Evolutionary conservation across 495 filamentous ascomycete species (phyloP).

Genomic region (Articulospora tetracladia): DNA sequence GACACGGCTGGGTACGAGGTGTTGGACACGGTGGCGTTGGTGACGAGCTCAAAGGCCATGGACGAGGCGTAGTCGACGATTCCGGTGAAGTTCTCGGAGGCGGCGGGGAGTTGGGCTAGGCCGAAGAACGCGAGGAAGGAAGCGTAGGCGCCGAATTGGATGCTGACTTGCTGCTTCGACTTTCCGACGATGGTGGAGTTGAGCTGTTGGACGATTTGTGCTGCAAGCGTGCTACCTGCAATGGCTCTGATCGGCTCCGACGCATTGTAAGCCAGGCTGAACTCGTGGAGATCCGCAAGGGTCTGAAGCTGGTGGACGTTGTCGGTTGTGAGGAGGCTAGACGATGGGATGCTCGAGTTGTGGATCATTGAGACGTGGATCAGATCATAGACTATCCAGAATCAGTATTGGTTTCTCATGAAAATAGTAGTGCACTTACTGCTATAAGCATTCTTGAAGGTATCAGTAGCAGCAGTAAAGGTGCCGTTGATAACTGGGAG

Average conservation of each 20-base stretch:
- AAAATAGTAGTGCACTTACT: constrained; percentile 5
- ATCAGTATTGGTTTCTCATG: constrained; percentile 1
- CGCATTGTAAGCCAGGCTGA: constrained; percentile 55
- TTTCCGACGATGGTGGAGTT: constrained; percentile 54
- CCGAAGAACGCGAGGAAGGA: constrained; percentile 75
- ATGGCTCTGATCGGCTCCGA: constrained; percentile 45
- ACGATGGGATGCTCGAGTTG: constrained; percentile 46
- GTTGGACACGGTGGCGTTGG: constrained; percentile 37
- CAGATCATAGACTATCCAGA: constrained; percentile 63
- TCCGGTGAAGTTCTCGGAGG: constrained; percentile 60
- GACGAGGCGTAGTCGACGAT: constrained; percentile 65
- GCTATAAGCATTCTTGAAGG: constrained; percentile 22
- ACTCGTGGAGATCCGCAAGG: constrained; percentile 65
- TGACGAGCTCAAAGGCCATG: constrained; percentile 74
- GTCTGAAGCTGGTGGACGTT: constrained; percentile 56
- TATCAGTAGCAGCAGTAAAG: constrained; percentile 16
- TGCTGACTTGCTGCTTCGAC: constrained; percentile 47
- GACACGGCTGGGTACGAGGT: constrained; percentile 45
- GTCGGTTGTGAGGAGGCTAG: constrained; percentile 35
- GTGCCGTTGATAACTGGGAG: constrained; percentile 27
- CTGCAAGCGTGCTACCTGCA: constrained; percentile 43
- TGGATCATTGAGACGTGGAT: constrained; percentile 71
- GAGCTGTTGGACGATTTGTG: constrained; percentile 54
- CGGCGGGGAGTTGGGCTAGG: constrained; percentile 52
- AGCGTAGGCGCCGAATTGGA: constrained; percentile 69